A percentile compares a stretch with the other conserved stretches of the same genome.
Evolutionary conservation across 768 basidiomycete species (phyloP).

Genomic region (Lepiota venenata): DNA sequence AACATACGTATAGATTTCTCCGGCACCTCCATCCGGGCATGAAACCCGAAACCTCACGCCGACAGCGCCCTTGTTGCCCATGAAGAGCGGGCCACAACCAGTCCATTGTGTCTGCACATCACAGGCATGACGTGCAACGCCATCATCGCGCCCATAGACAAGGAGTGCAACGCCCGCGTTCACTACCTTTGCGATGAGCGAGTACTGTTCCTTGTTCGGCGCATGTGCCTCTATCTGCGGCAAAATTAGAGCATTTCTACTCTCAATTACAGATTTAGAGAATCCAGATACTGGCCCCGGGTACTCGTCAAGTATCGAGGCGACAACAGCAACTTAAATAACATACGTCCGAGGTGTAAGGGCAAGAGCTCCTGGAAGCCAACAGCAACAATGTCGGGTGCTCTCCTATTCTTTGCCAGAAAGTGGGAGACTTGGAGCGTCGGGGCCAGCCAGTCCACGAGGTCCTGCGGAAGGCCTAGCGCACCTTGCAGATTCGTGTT

Average conservation of each 20-base stretch:
- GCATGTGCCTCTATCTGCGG: conserved; percentile 71
- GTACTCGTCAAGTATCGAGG: conserved; percentile 6
- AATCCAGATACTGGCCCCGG: conserved; percentile 65
- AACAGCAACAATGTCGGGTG: conserved; percentile 86
- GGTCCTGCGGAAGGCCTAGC: conserved; percentile 71
- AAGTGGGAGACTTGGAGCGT: conserved; percentile 74
- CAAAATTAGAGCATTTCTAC: conserved; percentile 68
- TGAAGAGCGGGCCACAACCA: conserved; percentile 64
- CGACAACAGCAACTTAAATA: neutral
- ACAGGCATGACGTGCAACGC: conserved; percentile 52
- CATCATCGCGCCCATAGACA: conserved; percentile 78
- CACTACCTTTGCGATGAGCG: conserved; percentile 73
- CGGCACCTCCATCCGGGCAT: conserved; percentile 47
- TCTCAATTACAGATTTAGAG: conserved; percentile 65
- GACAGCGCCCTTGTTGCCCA: conserved; percentile 97
- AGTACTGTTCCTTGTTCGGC: conserved; percentile 70
- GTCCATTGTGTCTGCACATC: conserved; percentile 77
- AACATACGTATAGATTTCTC: conserved; percentile 83
- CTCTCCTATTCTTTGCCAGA: conserved; percentile 55
- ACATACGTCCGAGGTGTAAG: conserved; percentile 81
- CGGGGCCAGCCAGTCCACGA: conserved; percentile 90
- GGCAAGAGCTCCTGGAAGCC: conserved; percentile 94
- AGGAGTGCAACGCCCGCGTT: conserved; percentile 88
- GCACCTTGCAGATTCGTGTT: conserved; percentile 88
- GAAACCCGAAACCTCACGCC: conserved; percentile 78